Percentiles rank a stretch among this genome's conserved stretches.
Conservation (phyloP, 306 rosid species). For the Rubus idaeus region DNA sequence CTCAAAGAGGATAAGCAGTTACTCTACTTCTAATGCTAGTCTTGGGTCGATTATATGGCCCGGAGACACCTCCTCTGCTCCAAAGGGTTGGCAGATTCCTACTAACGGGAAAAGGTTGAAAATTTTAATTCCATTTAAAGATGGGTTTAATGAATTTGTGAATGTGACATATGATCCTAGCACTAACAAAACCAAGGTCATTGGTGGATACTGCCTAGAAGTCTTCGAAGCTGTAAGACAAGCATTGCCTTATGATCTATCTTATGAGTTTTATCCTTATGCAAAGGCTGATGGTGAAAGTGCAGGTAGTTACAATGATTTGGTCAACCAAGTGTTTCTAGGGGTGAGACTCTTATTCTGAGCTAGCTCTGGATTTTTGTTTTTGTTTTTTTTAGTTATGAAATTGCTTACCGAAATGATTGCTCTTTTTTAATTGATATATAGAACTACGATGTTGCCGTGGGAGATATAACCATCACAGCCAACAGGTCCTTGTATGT, state of each 20-base stretch:
- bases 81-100: slow-evolving; percentile 9
- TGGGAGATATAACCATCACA: not conserved
- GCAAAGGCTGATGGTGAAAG: not conserved
- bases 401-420: not conserved
- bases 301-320: not conserved
- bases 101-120: not conserved
- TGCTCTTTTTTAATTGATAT: not conserved
- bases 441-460: not conserved
- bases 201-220: slow-evolving; percentile 9
- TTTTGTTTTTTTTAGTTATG: not conserved
- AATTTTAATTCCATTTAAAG: not conserved
- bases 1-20: not conserved
- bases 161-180: slow-evolving; percentile 3
- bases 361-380: not conserved
- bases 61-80: not conserved
- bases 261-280: not conserved
- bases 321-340: not conserved
- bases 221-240: not conserved
- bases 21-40: not conserved
- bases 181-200: not conserved
- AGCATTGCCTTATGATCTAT: not conserved
- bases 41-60: not conserved
- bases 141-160: not conserved
- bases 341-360: not conserved
- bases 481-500: slow-evolving; percentile 3